Evolutionary conservation across 768 basidiomycete genomes (phyloP), one percentile per base, ranked within the genome.

Genomic region (Lanmaoa rubissima): DNA sequence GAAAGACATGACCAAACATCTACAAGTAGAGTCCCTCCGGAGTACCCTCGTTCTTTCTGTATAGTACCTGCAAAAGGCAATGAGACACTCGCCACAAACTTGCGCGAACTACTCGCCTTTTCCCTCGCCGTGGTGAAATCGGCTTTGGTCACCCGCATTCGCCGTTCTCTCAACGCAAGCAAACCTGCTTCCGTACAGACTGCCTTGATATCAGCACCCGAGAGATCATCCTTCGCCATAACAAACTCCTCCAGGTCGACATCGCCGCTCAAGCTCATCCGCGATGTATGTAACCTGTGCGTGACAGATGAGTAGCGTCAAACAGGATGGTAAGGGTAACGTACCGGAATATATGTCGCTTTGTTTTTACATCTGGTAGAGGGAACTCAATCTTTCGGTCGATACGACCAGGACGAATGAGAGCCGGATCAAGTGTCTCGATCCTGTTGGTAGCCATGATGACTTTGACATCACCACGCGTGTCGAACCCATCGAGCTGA

Each of bases 381-480:
- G 94, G 95, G 79, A 96, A 97, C 71, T 97, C 97, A 50, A 99
- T 99, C 79, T 99, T 99, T 51, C 97, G 85, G 68, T 99, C 97
- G 60, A 99, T 98, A 67, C 97, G 93, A 46, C 97, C 97, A 6
- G 97, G 97, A 50, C 97, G 91, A 67, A 99, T 97, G 58, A 99
- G 86, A 17, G 97, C 97, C 53, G 97, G 97, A 74, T 99, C 97
- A 31, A 99, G 83, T 4, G 93, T 87, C 71, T 98, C 96, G 65
- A 99, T 99, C 75, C 83, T 87, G 77, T 99, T 99, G 6, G 97
- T 99, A 13, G 97, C 97, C 97, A 98, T 98, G 72, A 99, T 98
- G 63, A 99, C 96, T 75, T 98, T 99, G 56, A 99, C 95, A 69
- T 98, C 97, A n/a, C 96, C 96, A 54, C 95, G 87, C 6, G 94